phyloP scores from a whole-genome alignment of 192 early-diverging fungal genomes.

The Backusella macrospora region DNA sequence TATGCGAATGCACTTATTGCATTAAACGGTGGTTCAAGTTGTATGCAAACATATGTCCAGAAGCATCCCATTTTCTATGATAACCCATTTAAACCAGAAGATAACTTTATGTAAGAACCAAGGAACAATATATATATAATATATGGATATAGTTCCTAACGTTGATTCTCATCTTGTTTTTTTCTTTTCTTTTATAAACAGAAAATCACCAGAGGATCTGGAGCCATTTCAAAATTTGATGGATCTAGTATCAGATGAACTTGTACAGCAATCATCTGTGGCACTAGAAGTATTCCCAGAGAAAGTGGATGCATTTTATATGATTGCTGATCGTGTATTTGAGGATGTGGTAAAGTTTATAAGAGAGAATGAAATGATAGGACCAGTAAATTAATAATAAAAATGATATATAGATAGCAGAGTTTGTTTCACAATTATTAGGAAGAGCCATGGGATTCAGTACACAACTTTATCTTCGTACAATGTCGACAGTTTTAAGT shows the following conservation, averaged over 20 bases:
- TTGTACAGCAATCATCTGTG: constrained; percentile 65
- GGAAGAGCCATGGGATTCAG: constrained; percentile 63
- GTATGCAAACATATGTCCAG: constrained; percentile 78
- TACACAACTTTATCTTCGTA: constrained; percentile 67
- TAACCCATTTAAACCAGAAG: constrained; percentile 58
- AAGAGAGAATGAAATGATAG: neutral
- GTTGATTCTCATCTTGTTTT: neutral
- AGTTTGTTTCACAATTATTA: constrained; percentile 70
- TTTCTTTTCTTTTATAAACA: neutral
- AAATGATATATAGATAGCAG: constrained; percentile 55
- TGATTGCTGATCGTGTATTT: constrained; percentile 77
- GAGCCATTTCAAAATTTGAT: constrained; percentile 62
- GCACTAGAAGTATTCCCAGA: constrained; percentile 71
- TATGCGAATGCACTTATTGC: constrained; percentile 67
- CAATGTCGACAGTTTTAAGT: constrained; percentile 61
- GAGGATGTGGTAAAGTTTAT: constrained; percentile 64
- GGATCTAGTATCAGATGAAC: constrained; percentile 63
- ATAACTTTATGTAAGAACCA: constrained; percentile 55
- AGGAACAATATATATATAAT: neutral
- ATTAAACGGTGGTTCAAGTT: constrained; percentile 73
- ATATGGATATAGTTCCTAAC: too few species aligned
- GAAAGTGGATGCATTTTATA: constrained; percentile 69
- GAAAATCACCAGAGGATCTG: constrained; percentile 35
- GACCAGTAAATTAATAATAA: neutral
- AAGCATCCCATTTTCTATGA: constrained; percentile 89